Percentiles rank a stretch among this genome's conserved stretches.
Conservation (phyloP, 768 basidiomycete species). For the Trametes cubensis region DNA sequence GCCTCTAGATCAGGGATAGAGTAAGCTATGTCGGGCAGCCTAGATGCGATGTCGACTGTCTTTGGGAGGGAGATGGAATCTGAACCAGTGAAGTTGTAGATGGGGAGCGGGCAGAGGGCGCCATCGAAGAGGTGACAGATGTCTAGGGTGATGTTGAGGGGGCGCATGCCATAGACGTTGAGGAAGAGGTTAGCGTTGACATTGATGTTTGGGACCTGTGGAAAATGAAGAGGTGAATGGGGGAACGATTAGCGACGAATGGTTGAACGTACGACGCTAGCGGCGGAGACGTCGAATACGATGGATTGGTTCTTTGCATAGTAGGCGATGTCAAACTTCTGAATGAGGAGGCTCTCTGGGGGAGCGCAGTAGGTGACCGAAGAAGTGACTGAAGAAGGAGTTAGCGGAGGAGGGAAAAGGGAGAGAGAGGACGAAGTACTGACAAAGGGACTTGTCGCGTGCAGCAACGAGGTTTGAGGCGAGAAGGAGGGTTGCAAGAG, state of each 20-base stretch:
- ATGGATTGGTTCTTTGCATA: slow-evolving; percentile 72
- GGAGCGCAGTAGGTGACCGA: slow-evolving; percentile 87
- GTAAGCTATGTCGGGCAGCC: slow-evolving; percentile 81
- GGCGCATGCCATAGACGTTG: slow-evolving; percentile 85
- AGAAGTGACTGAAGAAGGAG: slow-evolving; percentile 62
- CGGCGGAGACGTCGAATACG: slow-evolving; percentile 83
- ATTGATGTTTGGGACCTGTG: slow-evolving; percentile 71
- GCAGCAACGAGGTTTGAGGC: slow-evolving; percentile 44
- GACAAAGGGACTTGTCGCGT: slow-evolving; percentile 62
- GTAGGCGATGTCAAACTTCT: slow-evolving; percentile 76
- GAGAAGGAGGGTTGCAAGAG: slow-evolving; percentile 41
- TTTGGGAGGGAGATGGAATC: slow-evolving; percentile 67
- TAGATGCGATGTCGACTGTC: slow-evolving; percentile 49
- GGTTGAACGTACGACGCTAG: slow-evolving; percentile 62
- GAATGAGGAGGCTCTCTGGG: slow-evolving; percentile 76
- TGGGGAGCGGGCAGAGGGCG: slow-evolving; percentile 79
- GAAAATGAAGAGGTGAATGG: slow-evolving; percentile 22
- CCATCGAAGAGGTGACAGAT: slow-evolving; percentile 80
- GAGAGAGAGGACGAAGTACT: slow-evolving; percentile 35
- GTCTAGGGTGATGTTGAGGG: slow-evolving; percentile 83
- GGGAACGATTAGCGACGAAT: not conserved
- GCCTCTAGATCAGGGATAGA: slow-evolving; percentile 91
- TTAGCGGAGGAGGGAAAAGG: slow-evolving; percentile 12
- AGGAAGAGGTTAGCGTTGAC: slow-evolving; percentile 82
- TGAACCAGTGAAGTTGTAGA: slow-evolving; percentile 87